A percentile compares a stretch with the other conserved stretches of the same genome.
phyloP scores from a whole-genome alignment of 192 early-diverging fungal species.

The Coemansia sp. region DNA sequence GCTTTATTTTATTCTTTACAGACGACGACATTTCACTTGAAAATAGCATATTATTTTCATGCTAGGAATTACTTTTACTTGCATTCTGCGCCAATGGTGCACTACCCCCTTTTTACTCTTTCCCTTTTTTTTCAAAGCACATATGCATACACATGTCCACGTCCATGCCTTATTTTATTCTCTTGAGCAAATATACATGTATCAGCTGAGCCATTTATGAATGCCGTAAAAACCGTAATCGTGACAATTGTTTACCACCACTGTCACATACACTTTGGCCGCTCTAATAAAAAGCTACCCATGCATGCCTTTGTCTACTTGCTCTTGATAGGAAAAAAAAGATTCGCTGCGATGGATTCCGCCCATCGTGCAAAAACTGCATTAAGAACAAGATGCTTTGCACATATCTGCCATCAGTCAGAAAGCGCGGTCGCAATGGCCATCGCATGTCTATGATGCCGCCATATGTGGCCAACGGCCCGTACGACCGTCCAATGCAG shows the following conservation, averaged over 20 bases:
- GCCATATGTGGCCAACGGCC: constrained; percentile 11
- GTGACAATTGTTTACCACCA: not conserved
- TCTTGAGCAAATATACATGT: not conserved
- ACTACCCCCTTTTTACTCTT: not conserved
- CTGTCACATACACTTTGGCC: not conserved
- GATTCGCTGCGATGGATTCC: constrained; percentile 51
- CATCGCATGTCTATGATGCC: constrained; percentile 29
- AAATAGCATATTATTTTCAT: too few species aligned
- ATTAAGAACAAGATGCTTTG: constrained; percentile 37
- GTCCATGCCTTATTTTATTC: not conserved
- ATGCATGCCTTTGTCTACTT: not conserved
- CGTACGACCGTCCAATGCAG: constrained; percentile 36
- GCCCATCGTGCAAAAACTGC: constrained; percentile 55
- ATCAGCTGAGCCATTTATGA: constrained; percentile 11
- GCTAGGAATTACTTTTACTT: not conserved
- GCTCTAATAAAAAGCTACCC: not conserved
- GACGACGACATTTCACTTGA: not conserved
- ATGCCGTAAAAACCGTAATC: not conserved
- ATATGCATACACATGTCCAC: constrained; percentile 1
- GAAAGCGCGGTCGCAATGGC: constrained; percentile 47
- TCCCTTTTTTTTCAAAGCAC: not conserved
- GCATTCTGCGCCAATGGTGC: not conserved
- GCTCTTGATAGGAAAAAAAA: constrained; percentile 44
- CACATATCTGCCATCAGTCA: constrained; percentile 36
- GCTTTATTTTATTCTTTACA: not conserved